These are phyloP conservation scores for Plasmodium cynomolgi DNA, from an alignment of 169 alveolate species.

Conservation along the genomic window DNA sequence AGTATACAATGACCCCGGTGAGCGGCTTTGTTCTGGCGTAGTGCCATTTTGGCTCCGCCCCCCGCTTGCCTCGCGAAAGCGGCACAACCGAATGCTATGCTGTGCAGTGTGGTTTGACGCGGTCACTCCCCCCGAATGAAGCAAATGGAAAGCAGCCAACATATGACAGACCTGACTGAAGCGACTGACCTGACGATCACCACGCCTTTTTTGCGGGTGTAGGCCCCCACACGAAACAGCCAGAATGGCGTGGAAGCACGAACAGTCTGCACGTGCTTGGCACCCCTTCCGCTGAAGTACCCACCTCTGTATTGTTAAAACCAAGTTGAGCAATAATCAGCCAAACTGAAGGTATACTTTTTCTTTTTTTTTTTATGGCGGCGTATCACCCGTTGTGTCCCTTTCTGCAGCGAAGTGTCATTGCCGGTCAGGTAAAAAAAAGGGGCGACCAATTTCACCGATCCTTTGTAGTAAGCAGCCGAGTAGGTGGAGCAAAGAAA, in stretches of 20 bases:
- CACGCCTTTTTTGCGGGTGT: neutral
- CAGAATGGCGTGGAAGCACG: neutral
- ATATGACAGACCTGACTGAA: neutral
- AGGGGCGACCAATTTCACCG: neutral
- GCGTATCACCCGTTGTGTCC: slow-evolving; percentile 7
- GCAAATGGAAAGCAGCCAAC: neutral
- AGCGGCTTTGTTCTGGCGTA: neutral
- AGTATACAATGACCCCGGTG: neutral
- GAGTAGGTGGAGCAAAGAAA: slow-evolving; percentile 6
- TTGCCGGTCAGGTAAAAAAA: neutral
- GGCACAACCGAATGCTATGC: neutral
- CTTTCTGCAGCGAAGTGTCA: neutral
- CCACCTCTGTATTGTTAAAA: neutral
- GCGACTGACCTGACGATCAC: neutral
- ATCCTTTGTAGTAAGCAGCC: neutral
- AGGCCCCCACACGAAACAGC: neutral
- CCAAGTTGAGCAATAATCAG: neutral
- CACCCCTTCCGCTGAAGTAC: neutral
- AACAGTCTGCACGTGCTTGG: neutral
- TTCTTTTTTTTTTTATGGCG: neutral
- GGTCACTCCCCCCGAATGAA: neutral
- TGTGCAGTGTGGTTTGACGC: neutral
- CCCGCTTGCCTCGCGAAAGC: neutral
- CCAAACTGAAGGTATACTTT: neutral
- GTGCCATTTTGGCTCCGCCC: neutral